Conservation (phyloP, 306 rosid species). For the Oxytropis ochrocephala region DNA sequence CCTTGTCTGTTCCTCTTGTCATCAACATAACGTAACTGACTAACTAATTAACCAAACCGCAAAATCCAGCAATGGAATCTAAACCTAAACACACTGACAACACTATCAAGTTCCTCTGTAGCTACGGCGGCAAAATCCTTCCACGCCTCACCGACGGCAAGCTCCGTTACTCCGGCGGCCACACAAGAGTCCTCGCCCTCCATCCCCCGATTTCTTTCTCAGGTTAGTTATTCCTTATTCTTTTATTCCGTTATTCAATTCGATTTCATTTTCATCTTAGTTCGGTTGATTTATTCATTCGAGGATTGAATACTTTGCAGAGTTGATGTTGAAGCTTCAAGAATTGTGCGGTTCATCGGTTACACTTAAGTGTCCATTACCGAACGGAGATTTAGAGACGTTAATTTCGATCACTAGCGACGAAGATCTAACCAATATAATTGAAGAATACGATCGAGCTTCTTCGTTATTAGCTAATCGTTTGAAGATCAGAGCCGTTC, state of each 20-base stretch:
- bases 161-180: conserved; percentile 85
- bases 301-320: conserved; percentile 24
- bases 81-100: background rate
- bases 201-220: conserved; percentile 49
- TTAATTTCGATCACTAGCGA: conserved; percentile 65
- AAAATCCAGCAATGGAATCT: conserved; percentile 27
- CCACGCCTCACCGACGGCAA: conserved; percentile 65
- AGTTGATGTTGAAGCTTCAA: conserved; percentile 58
- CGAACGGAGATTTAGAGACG: conserved; percentile 79
- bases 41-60: background rate
- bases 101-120: conserved; percentile 57
- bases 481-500: conserved; percentile 63
- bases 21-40: background rate
- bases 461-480: conserved; percentile 36
- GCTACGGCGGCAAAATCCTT: conserved; percentile 84
- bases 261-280: background rate
- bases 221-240: conserved; percentile 31
- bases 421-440: conserved; percentile 58
- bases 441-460: conserved; percentile 62
- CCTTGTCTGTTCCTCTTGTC: background rate
- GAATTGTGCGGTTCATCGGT: conserved; percentile 66
- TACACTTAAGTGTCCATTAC: conserved; percentile 53
- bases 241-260: background rate
- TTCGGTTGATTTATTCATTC: background rate
- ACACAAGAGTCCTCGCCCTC: conserved; percentile 68